Percentiles rank a stretch among this genome's conserved stretches.
Evolutionary conservation across 768 basidiomycete species (phyloP).

Genomic region (Kwoniella bestiolae): DNA sequence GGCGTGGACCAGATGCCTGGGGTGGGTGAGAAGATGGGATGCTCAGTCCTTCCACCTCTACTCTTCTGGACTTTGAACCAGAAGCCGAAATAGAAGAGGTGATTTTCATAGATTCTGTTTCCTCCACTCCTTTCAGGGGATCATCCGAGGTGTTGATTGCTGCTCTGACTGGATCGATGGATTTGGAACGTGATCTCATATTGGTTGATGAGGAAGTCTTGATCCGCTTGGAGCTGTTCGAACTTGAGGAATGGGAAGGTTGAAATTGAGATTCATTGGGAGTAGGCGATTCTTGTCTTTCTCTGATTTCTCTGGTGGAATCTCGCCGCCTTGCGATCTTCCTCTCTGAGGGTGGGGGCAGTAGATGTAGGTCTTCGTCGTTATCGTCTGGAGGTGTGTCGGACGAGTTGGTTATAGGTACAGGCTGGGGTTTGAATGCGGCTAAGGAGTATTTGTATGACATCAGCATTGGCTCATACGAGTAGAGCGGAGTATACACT

Average conservation of each 20-base stretch:
- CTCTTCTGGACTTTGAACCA: background rate
- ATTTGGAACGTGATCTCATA: slow-evolving; percentile 15
- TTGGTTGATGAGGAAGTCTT: slow-evolving; percentile 11
- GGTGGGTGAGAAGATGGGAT: slow-evolving; percentile 20
- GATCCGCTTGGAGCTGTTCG: slow-evolving; percentile 10
- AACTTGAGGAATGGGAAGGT: background rate
- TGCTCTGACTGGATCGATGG: slow-evolving; percentile 29
- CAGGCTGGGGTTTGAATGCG: slow-evolving; percentile 43
- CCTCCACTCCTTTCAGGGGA: slow-evolving; percentile 18
- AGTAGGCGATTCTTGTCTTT: slow-evolving; percentile 31
- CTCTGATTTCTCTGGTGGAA: slow-evolving; percentile 39
- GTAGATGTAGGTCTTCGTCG: slow-evolving; percentile 18
- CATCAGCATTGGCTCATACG: slow-evolving; percentile 3
- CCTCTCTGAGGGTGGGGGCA: slow-evolving; percentile 51
- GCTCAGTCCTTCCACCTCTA: slow-evolving; percentile 28
- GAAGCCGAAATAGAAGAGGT: background rate
- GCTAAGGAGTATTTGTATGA: slow-evolving; percentile 4
- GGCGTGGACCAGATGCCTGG: slow-evolving; percentile 31
- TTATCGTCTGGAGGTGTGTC: slow-evolving; percentile 44
- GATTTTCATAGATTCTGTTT: slow-evolving; percentile 15
- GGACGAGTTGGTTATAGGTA: slow-evolving; percentile 33
- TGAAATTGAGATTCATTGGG: slow-evolving; percentile 9
- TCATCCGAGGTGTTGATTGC: slow-evolving; percentile 36
- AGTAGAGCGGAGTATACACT: slow-evolving; percentile 7
- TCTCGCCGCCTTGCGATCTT: slow-evolving; percentile 51